These are phyloP conservation scores for Ogataea degrootiae DNA, from an alignment of 805 yeast species.

Conservation along the genomic window DNA sequence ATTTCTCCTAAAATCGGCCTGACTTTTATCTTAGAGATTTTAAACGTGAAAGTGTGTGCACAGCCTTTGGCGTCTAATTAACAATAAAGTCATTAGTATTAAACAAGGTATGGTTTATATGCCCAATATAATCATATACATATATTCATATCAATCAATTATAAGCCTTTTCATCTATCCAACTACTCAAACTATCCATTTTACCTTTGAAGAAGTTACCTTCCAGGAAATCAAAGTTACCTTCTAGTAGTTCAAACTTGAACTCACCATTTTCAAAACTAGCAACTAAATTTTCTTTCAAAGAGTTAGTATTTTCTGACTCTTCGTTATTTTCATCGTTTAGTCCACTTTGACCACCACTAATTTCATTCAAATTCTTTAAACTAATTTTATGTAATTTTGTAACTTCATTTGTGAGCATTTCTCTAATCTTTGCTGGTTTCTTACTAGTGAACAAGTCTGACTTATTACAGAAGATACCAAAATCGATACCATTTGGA, in stretches of 20 bases:
- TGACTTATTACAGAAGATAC: conserved; percentile 78
- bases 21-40: no score
- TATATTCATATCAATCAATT: conserved; percentile 31
- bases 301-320: conserved; percentile 18
- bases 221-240: conserved; percentile 60
- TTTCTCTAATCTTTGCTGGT: conserved; percentile 48
- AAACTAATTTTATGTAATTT: conserved; percentile 46
- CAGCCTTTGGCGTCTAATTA: not conserved
- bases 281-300: conserved; percentile 36
- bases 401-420: conserved; percentile 62
- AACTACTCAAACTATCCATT: conserved; percentile 59
- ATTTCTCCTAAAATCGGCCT: no score
- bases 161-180: conserved; percentile 75
- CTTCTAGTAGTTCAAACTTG: conserved; percentile 65
- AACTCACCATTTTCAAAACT: conserved; percentile 43
- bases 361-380: conserved; percentile 41
- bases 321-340: conserved; percentile 11
- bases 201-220: conserved; percentile 66
- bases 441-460: conserved; percentile 85
- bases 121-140: not conserved
- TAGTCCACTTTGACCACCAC: conserved; percentile 29
- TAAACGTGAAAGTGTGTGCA: no score
- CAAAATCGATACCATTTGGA: conserved; percentile 66
- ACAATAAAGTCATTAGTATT: not conserved
- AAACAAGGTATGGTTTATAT: not conserved